phyloP scores from a whole-genome alignment of 202 grass and related monocot genomes.

The Panicum hallii region DNA sequence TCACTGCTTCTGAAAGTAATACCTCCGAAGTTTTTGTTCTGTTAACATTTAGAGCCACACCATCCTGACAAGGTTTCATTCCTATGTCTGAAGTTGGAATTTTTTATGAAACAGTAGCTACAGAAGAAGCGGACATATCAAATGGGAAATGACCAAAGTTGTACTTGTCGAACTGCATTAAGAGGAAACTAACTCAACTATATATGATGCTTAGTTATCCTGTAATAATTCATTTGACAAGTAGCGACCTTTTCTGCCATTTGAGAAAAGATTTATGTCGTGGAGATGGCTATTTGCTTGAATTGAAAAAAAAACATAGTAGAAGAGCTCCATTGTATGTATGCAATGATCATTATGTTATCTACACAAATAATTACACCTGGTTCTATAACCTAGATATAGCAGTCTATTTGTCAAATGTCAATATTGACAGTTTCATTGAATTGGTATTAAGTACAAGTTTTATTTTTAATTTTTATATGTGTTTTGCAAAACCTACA shows the following conservation, averaged over 20 bases:
- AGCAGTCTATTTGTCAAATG: background rate
- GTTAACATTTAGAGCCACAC: background rate
- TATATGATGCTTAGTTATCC: background rate
- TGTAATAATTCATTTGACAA: background rate
- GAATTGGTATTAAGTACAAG: background rate
- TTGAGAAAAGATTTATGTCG: conserved; percentile 21
- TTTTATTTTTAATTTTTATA: conserved; percentile 26
- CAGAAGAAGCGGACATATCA: conserved; percentile 7
- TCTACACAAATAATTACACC: background rate
- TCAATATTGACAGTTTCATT: background rate
- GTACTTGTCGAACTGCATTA: conserved; percentile 29
- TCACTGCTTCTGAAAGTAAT: conserved; percentile 15
- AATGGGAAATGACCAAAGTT: conserved; percentile 13
- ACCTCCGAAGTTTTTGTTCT: background rate
- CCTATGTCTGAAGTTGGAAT: background rate
- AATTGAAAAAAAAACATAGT: background rate
- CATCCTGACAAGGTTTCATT: conserved; percentile 22
- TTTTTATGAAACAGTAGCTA: conserved; percentile 18
- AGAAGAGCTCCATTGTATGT: conserved; percentile 15
- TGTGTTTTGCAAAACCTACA: conserved; percentile 42
- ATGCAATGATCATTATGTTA: background rate
- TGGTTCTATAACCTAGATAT: background rate
- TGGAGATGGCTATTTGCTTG: conserved; percentile 32
- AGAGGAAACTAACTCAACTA: conserved; percentile 6
- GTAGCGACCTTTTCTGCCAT: conserved; percentile 5